Conservation (phyloP, 306 rosid species). For the Fagus crenata region DNA sequence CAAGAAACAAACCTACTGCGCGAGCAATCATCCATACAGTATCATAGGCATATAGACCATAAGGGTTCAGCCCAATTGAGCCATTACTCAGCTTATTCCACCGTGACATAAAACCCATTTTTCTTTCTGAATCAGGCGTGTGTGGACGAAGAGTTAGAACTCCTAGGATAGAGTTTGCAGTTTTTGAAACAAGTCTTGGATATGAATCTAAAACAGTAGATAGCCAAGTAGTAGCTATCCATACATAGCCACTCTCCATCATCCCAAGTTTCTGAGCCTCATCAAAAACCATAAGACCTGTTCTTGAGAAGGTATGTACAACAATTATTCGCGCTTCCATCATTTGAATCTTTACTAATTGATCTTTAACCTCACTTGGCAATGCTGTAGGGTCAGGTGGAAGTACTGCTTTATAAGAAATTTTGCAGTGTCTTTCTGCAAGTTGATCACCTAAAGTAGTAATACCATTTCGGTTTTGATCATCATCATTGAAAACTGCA, state of each 20-base stretch:
- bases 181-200: conserved; percentile 36
- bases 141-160: conserved; percentile 54
- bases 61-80: conserved; percentile 53
- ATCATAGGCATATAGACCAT: conserved; percentile 56
- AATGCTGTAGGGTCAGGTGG: conserved; percentile 49
- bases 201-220: conserved; percentile 51
- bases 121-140: conserved; percentile 37
- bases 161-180: conserved; percentile 42
- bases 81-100: conserved; percentile 57
- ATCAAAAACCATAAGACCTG: conserved; percentile 49
- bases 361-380: conserved; percentile 23
- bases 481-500: conserved; percentile 48
- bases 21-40: conserved; percentile 51
- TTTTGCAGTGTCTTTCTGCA: conserved; percentile 35
- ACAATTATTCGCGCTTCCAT: conserved; percentile 49
- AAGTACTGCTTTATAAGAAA: conserved; percentile 45
- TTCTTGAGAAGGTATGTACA: conserved; percentile 34
- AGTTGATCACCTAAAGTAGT: conserved; percentile 43
- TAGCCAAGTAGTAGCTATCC: conserved; percentile 56
- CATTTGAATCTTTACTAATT: conserved; percentile 29
- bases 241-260: conserved; percentile 53
- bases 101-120: conserved; percentile 35
- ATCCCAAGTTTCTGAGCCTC: conserved; percentile 46
- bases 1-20: conserved; percentile 45
- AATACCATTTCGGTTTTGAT: conserved; percentile 49